phyloP scores from a whole-genome alignment of 805 yeast species.

The Barnettozyma wickerhamii region DNA sequence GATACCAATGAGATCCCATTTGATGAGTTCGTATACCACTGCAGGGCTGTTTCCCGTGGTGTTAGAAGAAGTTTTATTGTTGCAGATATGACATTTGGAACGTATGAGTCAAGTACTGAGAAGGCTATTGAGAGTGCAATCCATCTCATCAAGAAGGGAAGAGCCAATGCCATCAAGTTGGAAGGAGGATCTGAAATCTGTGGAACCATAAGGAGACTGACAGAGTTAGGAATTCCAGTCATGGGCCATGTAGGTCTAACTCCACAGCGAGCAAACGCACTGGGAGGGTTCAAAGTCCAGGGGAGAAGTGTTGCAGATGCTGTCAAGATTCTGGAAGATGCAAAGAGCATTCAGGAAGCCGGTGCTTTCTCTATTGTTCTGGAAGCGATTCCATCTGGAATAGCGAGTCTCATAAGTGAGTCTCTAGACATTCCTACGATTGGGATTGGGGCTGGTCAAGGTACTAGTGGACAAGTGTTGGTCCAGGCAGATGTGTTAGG shows the following conservation, averaged over 20 bases:
- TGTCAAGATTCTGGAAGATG: conserved; percentile 54
- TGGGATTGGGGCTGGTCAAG: conserved; percentile 93
- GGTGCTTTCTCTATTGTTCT: conserved; percentile 75
- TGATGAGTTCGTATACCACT: conserved; percentile 76
- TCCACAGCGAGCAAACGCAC: conserved; percentile 75
- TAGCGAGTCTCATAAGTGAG: conserved; percentile 63
- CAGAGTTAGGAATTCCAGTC: conserved; percentile 76
- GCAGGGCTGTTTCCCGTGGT: conserved; percentile 73
- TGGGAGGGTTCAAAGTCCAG: conserved; percentile 89
- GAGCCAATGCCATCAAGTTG: conserved; percentile 71
- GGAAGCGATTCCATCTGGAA: conserved; percentile 79
- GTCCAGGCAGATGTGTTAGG: conserved; percentile 86
- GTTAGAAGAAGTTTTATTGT: conserved; percentile 59
- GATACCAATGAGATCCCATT: conserved; percentile 72
- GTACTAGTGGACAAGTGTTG: conserved; percentile 83
- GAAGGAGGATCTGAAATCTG: conserved; percentile 72
- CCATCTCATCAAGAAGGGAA: conserved; percentile 45
- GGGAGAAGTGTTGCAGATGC: conserved; percentile 60
- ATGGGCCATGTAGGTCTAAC: conserved; percentile 91
- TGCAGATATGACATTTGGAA: conserved; percentile 88
- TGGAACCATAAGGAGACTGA: conserved; percentile 49
- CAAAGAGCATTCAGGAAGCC: conserved; percentile 61
- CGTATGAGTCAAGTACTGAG: conserved; percentile 60
- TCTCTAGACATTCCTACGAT: conserved; percentile 71
- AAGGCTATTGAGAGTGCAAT: conserved; percentile 62